A percentile compares a stretch with the other conserved stretches of the same genome.
These are phyloP conservation scores for Amaranthus hypochondriacus DNA, from an alignment of 148 eudicot genomes.

Conservation along the genomic window DNA sequence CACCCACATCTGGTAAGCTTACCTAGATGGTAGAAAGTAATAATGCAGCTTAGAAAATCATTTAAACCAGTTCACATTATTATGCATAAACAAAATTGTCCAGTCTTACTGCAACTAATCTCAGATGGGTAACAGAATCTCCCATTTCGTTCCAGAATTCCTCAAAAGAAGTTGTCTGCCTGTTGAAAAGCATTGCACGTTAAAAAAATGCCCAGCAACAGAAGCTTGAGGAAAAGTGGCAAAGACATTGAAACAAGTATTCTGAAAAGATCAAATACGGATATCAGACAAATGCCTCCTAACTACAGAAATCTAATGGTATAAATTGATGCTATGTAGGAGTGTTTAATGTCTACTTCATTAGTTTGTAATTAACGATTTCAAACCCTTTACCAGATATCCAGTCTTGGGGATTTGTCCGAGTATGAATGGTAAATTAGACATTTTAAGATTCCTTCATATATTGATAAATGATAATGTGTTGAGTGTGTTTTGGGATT, in stretches of 20 bases:
- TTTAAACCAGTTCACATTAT: not conserved
- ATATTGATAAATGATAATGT: too few species aligned
- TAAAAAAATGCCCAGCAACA: conserved; percentile 3
- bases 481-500: too few species aligned
- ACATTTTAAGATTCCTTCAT: too few species aligned
- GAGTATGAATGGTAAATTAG: too few species aligned
- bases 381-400: too few species aligned
- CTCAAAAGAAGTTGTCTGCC: conserved; percentile 52
- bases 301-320: not conserved
- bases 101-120: conserved; percentile 64
- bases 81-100: conserved; percentile 5
- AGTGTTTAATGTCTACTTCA: too few species aligned
- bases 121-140: conserved; percentile 55
- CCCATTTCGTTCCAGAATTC: conserved; percentile 69
- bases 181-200: conserved; percentile 24
- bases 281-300: not conserved
- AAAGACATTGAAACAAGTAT: not conserved
- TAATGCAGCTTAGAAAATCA: conserved; percentile 12
- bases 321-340: too few species aligned
- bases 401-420: too few species aligned
- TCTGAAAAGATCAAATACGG: not conserved
- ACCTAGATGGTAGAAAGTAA: conserved; percentile 44
- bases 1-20: conserved; percentile 69
- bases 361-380: too few species aligned
- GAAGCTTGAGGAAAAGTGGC: not conserved